Base-by-base conservation (phyloP, 2,329 filamentous ascomycete species). In the Alternaria sp. region DNA sequence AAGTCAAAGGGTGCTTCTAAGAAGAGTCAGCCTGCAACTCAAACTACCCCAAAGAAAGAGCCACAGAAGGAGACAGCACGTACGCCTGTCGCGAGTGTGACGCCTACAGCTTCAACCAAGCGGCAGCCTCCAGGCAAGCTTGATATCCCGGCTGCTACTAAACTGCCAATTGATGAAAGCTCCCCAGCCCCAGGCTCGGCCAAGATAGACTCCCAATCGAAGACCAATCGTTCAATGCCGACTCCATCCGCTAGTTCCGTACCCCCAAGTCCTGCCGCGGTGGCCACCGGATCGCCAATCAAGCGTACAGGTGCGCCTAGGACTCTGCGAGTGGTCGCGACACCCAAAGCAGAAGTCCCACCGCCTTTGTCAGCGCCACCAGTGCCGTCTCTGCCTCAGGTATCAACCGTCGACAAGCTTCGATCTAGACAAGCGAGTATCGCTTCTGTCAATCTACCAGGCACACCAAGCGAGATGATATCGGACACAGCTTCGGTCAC, bases 401-500 rank as follows among this genome's bases (percentile, higher is more conserved):
- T 75, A 28, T 71, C 76, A 7, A 75, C 71, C 1, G 72, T 81
- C 7, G 79, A 76, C 20, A 81, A 81, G 53, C 68, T 83, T 16
- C 77, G 82, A 7, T 84, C 83, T 20, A 80, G 85, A 26, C 82
- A 86, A 69, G 81, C 82, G 6, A 86, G 81, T 60, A 76, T 88
- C 12, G 84, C 86, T 7, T 88, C 87, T 1, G 78, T 84, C 51
- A 86, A 89, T 57, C 82, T 86, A 7, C 90, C 91, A n/a, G 88
- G 88, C 28, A 93, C 91, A 1, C 91, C 91, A 1, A 93, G 90
- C 71, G 91, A 94, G 70, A 82, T 88, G 57, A 83, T 92, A 36
- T 93, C 90, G n/a, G 91, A 94, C 72, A 92, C 86, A 55, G 88
- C 91, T 11, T 93, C 90, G 0, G 82, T 93, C 22, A 84, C 92